A percentile compares a stretch with the other conserved stretches of the same genome.
phyloP scores from a whole-genome alignment of 305 asterid species.

The Fraxinus velutina region DNA sequence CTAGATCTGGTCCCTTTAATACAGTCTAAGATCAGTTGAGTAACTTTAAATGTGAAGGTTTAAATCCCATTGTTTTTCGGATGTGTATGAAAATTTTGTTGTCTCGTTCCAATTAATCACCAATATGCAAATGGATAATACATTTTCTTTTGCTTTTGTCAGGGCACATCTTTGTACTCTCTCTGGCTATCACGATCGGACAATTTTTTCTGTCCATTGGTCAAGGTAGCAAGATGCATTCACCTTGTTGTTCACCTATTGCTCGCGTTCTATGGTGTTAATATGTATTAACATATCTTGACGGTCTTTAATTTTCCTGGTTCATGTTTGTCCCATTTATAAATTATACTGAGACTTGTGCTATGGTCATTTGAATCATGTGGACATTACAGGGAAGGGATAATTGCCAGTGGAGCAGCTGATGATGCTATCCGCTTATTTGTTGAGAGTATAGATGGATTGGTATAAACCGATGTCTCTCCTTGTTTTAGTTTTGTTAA shows the following conservation, averaged over 20 bases:
- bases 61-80: not conserved
- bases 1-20: not conserved
- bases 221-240: conserved; percentile 52
- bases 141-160: conserved; percentile 33
- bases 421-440: conserved; percentile 87
- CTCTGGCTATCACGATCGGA: conserved; percentile 89
- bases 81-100: not conserved
- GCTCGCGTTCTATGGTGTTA: conserved; percentile 1
- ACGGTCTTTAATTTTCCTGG: not conserved
- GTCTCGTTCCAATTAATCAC: not conserved
- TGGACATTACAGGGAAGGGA: conserved; percentile 61
- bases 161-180: conserved; percentile 76
- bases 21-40: not conserved
- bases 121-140: conserved; percentile 7
- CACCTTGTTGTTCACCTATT: conserved; percentile 13
- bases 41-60: not conserved
- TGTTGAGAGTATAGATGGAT: conserved; percentile 53
- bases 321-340: not conserved
- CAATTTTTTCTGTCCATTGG: conserved; percentile 84
- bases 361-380: conserved; percentile 13
- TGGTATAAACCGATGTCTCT: conserved; percentile 39
- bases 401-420: conserved; percentile 80
- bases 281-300: not conserved
- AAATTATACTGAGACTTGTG: not conserved
- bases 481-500: not conserved